Evolutionary conservation across 306 rosid species (phyloP).

Genomic region (Dalbergia cultrata): DNA sequence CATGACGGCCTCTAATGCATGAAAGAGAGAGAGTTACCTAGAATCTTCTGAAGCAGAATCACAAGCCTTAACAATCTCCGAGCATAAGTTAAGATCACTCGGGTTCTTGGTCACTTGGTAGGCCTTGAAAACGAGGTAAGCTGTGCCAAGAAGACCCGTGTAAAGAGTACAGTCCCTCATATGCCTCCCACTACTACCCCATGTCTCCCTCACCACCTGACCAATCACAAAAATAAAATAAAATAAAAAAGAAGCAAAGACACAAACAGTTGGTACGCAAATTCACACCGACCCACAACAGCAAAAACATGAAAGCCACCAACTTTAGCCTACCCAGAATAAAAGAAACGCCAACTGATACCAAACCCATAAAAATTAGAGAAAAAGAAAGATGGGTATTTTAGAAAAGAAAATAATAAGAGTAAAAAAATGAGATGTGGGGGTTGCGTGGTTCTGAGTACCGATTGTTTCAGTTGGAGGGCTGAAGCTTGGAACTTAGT

Average conservation of each 20-base stretch:
- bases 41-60: constrained; percentile 73
- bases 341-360: constrained; percentile 6
- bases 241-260: constrained; percentile 17
- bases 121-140: constrained; percentile 70
- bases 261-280: constrained; percentile 37
- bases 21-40: constrained; percentile 51
- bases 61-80: constrained; percentile 76
- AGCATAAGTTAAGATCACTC: constrained; percentile 74
- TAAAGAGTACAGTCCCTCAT: constrained; percentile 73
- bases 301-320: constrained; percentile 16
- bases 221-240: not conserved
- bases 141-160: constrained; percentile 85
- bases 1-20: constrained; percentile 5
- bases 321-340: constrained; percentile 40
- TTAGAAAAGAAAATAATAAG: not conserved
- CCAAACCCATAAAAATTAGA: constrained; percentile 19
- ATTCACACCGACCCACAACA: constrained; percentile 29
- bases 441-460: constrained; percentile 34
- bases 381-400: not conserved
- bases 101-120: constrained; percentile 65
- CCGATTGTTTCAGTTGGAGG: constrained; percentile 72
- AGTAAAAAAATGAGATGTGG: not conserved
- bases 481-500: constrained; percentile 56
- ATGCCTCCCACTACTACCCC: constrained; percentile 66
- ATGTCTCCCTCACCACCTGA: constrained; percentile 85